These are phyloP conservation scores for Mycena alexandri DNA, from an alignment of 768 basidiomycete genomes.

Conservation along the genomic window DNA sequence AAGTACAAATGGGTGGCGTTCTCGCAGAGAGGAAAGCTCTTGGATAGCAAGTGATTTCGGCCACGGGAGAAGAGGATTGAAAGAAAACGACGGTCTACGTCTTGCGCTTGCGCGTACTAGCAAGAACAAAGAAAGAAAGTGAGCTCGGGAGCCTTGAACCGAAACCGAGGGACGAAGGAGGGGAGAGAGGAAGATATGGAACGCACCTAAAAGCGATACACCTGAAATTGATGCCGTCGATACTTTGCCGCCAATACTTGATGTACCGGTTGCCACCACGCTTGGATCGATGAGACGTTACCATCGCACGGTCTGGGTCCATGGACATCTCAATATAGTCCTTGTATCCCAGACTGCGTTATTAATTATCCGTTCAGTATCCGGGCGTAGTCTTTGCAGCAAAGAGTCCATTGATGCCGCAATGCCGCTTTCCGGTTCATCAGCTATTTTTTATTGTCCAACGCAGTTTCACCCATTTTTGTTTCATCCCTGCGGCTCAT, in stretches of 20 bases:
- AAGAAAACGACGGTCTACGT: slow-evolving; percentile 77
- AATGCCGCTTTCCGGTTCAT: too few relatives aligned
- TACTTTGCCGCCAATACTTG: neutral
- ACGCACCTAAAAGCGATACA: slow-evolving; percentile 16
- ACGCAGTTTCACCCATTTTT: too few relatives aligned
- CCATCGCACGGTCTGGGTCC: slow-evolving; percentile 13
- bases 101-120: slow-evolving; percentile 61
- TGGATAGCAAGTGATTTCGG: slow-evolving; percentile 40
- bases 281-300: neutral
- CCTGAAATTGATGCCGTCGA: slow-evolving; percentile 16
- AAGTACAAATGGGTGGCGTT: slow-evolving; percentile 47
- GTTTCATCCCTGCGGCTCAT: too few relatives aligned
- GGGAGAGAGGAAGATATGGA: slow-evolving; percentile 36
- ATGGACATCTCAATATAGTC: neutral
- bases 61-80: slow-evolving; percentile 52
- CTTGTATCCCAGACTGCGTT: neutral
- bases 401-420: too few relatives aligned
- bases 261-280: slow-evolving; percentile 10
- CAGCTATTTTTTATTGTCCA: too few relatives aligned
- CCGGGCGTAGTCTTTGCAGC: too few relatives aligned
- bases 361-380: too few relatives aligned
- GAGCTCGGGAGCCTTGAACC: slow-evolving; percentile 45
- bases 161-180: slow-evolving; percentile 43
- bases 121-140: slow-evolving; percentile 50
- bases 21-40: slow-evolving; percentile 64